A percentile compares a stretch with the other conserved stretches of the same genome.
Conservation (phyloP, 352 stramenopile species). For the Phytophthora pseudosyringae region DNA sequence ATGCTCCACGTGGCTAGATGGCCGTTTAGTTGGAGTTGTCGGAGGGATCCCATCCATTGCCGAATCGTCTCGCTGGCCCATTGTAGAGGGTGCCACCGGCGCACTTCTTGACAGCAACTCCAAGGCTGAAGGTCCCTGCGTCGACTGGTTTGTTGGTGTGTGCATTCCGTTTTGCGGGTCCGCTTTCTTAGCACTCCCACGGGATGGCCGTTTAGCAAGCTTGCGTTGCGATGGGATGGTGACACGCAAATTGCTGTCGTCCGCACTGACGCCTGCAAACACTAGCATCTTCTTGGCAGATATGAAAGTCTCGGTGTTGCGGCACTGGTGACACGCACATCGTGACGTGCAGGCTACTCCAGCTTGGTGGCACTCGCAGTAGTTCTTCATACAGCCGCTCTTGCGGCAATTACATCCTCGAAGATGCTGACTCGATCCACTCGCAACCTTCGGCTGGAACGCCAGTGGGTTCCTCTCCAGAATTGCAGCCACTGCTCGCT, state of each 20-base stretch:
- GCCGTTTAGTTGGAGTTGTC: constrained; percentile 38
- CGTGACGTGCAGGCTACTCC: constrained; percentile 79
- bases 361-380: constrained; percentile 97
- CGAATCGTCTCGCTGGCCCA: constrained; percentile 11
- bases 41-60: constrained; percentile 14
- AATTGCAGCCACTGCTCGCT: constrained; percentile 87
- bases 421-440: constrained; percentile 85
- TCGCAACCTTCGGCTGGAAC: constrained; percentile 95
- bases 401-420: constrained; percentile 96
- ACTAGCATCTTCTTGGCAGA: constrained; percentile 78
- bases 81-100: constrained; percentile 32
- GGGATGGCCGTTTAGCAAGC: constrained; percentile 26
- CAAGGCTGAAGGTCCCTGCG: constrained; percentile 40
- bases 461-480: constrained; percentile 93
- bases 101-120: constrained; percentile 69
- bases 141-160: constrained; percentile 35
- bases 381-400: constrained; percentile 97
- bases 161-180: constrained; percentile 10
- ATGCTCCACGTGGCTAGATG: constrained; percentile 30
- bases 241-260: constrained; percentile 18
- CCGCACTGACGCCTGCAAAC: constrained; percentile 40
- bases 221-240: constrained; percentile 31
- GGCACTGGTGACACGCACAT: constrained; percentile 86
- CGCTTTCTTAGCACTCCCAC: not conserved
- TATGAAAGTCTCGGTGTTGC: constrained; percentile 72